Percentiles rank a stretch among this genome's conserved stretches.
Conservation (phyloP, 345 rosid species). For the Ailanthus altissimus region DNA sequence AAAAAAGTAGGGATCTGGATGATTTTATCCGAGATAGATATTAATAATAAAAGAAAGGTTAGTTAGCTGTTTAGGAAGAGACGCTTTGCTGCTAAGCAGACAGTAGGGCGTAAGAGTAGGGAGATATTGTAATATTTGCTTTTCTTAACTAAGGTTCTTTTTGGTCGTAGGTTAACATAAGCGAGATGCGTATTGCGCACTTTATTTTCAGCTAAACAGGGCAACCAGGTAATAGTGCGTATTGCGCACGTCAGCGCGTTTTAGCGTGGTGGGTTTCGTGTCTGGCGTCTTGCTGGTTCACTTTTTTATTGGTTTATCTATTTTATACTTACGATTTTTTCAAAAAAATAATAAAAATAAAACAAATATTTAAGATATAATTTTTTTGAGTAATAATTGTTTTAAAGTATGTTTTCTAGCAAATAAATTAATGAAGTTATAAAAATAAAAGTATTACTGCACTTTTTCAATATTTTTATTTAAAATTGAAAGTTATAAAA, state of each 20-base stretch:
- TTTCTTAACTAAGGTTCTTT: not conserved
- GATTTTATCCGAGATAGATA: not conserved
- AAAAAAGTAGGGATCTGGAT: not conserved
- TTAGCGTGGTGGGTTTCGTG: not conserved
- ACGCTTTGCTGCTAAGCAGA: constrained; percentile 33
- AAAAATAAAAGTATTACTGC: too few relatives aligned
- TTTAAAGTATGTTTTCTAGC: too few relatives aligned
- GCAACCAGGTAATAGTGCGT: constrained; percentile 9
- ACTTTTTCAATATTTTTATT: too few relatives aligned
- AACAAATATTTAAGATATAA: not conserved
- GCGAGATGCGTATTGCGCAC: constrained; percentile 24
- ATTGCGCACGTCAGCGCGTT: constrained; percentile 3
- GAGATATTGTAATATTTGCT: not conserved
- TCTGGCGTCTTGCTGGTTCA: not conserved
- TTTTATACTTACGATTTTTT: not conserved
- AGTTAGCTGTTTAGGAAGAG: constrained; percentile 8
- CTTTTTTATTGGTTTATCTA: not conserved
- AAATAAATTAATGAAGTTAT: too few relatives aligned
- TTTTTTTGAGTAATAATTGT: not conserved
- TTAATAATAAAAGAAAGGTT: not conserved
- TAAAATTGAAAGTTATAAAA: too few relatives aligned
- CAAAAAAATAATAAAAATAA: not conserved
- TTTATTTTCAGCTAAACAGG: not conserved
- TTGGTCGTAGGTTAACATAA: not conserved
- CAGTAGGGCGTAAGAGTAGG: not conserved